Evolutionary conservation across 2,329 filamentous ascomycete species (phyloP), one percentile per base, ranked within the genome.

Genomic region (Clonostachys rosea): DNA sequence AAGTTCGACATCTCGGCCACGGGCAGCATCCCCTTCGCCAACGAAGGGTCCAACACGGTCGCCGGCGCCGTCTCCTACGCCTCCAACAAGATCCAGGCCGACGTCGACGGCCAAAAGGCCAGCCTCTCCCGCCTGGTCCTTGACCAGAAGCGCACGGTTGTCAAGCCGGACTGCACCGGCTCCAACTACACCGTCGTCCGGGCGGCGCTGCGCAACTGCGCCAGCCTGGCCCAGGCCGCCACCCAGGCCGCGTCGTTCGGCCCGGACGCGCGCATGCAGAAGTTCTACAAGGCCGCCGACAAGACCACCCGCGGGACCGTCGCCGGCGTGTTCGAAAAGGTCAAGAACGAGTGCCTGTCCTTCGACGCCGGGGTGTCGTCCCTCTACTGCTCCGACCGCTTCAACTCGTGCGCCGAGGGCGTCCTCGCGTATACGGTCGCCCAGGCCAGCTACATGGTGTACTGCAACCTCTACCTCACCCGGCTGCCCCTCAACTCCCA

Each of bases 241-340:
- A 18, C 14, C 3, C 14, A 39, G 36, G 36, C 17, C 36, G 14
- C 36, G 14, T 11, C 14, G 7, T 39, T 18, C 36, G 36, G 36
- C 14, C 36, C 36, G 14, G 36, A n/a, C 14, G 36, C 14, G 54
- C 80, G 74, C 56, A 64, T 84, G 54, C 63, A 62, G 37, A 78
- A 83, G 58, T 86, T 83, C 70, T 88, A 86, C 74, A 85, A 83
- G 66, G 75, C 75, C 1, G 76, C 75, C 30, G 63, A 53, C 13
- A 51, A 62, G n/a, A 50, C 63, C 4, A 69, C 69, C 11, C 73
- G 75, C 39, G 68, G 60, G 44, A 70, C 65, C 2, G 79, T 86
- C 6, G 69, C 77, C 3, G 68, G 68, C 24, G 73, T 85, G 45
- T 71, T 70, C 46, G 67, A 69, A 40, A 57, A 56, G n/a, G 70